phyloP scores from a whole-genome alignment of 371 early-diverging fungal species.

The Rhizomucor pusillus region DNA sequence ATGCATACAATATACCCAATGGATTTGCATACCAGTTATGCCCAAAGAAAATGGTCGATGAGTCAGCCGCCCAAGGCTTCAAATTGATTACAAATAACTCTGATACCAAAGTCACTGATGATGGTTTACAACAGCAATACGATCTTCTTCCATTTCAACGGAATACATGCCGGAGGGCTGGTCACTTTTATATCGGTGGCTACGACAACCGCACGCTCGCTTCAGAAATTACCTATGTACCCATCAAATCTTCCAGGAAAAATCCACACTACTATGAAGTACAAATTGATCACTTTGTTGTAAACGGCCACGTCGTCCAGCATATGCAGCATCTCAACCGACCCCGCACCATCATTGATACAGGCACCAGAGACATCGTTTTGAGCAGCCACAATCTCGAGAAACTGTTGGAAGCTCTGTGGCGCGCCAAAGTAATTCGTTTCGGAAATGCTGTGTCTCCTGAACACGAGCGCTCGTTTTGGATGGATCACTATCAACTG shows the following conservation, averaged over 20 bases:
- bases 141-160: neutral
- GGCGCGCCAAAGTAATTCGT: conserved; percentile 14
- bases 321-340: conserved; percentile 27
- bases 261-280: conserved; percentile 32
- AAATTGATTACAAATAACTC: neutral
- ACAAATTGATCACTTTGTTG: conserved; percentile 29
- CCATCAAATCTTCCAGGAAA: conserved; percentile 15
- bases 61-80: conserved; percentile 1
- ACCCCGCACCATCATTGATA: conserved; percentile 38
- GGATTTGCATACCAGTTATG: conserved; percentile 15
- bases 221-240: conserved; percentile 7
- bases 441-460: conserved; percentile 13
- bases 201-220: conserved; percentile 1
- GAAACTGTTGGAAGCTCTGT: conserved; percentile 24
- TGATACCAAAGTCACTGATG: neutral
- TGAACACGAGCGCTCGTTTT: conserved; percentile 17
- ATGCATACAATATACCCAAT: conserved; percentile 6
- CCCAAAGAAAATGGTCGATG: conserved; percentile 4
- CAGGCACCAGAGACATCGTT: conserved; percentile 35
- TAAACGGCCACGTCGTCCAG: conserved; percentile 21
- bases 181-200: conserved; percentile 20
- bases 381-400: conserved; percentile 29
- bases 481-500: conserved; percentile 14
- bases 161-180: neutral
- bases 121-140: neutral